Base-by-base conservation (phyloP, 805 yeast species). In the Nadsonia fulvescens region DNA sequence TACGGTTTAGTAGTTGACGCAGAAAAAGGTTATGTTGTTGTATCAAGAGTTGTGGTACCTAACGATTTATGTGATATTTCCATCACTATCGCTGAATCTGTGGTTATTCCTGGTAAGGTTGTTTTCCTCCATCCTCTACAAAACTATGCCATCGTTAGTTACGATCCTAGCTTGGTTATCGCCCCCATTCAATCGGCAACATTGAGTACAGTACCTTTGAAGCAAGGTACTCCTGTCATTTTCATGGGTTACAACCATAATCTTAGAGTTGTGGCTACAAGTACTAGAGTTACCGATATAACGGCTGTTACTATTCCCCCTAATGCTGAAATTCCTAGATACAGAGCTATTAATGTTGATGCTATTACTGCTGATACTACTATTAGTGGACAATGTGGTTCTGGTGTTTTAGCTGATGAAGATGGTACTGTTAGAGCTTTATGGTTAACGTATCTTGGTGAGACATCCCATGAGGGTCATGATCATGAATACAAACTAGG, bases 401-500 rank as follows among this genome's bases (percentile, higher is more conserved):
- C 89, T 3, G 95, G 94, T 38, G 63, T 81, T 3, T 49, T 83
- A 22, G 72, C 76, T 4, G 82, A 77, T 44, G 49, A 60, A 21
- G 76, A 74, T 40, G 95, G 94, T 8, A 63, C 71, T 0, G 64
- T 83, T 8, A 63, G 86, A 34, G 92, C 89, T 0, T 53, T 83
- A 30, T 83, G 94, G 94, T 48, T 82, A 34, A 63, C 86, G 1
- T 81, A 66, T 46, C 57, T 81, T 27, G 93, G 92, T 10, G 93
- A 78, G 37, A 63, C 69, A 25, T 61, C 63, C 22, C 31, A 36
- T 5, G 68, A 67, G 26, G 49, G 53, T 8, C 57, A 63, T 9
- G 89, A 77, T 36, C 61, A 68, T 14, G 58, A 66, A 33, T 73
- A 70, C 46, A 55, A 69, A 30, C 69, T 77, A 60, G 93, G 91